A percentile compares a stretch with the other conserved stretches of the same genome.
Evolutionary conservation across 257 asterid species (phyloP).

Genomic region (Solanum habrochaites): DNA sequence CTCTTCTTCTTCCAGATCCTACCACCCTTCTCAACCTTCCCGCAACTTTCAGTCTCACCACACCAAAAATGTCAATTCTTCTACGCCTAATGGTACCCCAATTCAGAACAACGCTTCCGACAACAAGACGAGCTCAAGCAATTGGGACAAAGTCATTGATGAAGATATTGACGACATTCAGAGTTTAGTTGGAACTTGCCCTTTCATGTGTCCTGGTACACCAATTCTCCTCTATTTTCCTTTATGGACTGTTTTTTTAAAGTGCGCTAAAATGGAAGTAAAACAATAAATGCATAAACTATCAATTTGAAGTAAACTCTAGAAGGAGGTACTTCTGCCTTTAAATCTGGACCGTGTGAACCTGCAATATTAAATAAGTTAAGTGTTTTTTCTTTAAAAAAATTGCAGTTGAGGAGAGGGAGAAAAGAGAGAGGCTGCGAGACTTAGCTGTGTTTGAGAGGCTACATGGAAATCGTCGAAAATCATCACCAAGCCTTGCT

Average conservation of each 20-base stretch:
- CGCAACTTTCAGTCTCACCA: background rate
- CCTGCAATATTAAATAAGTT: background rate
- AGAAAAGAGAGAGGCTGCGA: conserved; percentile 72
- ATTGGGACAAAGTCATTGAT: background rate
- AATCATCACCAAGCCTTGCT: conserved; percentile 72
- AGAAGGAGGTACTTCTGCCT: background rate
- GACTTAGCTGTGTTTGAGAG: conserved; percentile 93
- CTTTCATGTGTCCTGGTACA: conserved; percentile 85
- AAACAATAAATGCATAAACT: background rate
- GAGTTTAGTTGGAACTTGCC: conserved; percentile 64
- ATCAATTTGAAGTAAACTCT: background rate
- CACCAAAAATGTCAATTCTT: conserved; percentile 2
- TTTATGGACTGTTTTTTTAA: background rate
- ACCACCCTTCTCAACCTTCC: background rate
- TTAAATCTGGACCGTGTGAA: background rate
- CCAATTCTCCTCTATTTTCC: background rate
- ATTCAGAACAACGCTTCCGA: background rate
- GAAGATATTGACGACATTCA: conserved; percentile 14
- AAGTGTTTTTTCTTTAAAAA: background rate
- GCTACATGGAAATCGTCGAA: conserved; percentile 61
- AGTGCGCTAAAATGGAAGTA: background rate
- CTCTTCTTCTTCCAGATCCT: background rate
- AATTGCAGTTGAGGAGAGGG: conserved; percentile 64
- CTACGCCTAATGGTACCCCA: background rate
- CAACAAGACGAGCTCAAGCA: background rate